phyloP scores from a whole-genome alignment of 2,329 filamentous ascomycete genomes.

The Xylariaceae sp. region DNA sequence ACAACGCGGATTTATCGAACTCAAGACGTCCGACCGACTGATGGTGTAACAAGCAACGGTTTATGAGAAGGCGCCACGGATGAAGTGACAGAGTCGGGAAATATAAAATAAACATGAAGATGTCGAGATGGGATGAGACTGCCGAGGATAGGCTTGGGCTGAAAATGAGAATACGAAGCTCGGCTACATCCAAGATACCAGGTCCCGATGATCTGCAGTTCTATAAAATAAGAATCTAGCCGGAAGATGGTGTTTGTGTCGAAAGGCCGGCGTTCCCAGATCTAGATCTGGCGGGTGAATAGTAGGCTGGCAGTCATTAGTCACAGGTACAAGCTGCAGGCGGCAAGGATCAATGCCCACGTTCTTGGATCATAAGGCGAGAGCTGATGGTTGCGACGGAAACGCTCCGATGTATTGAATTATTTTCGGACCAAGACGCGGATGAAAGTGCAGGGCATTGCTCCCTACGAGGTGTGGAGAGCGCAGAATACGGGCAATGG shows the following conservation, averaged over 20 bases:
- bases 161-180: constrained; percentile 1
- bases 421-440: neutral
- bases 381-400: constrained; percentile 1
- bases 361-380: neutral
- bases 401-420: neutral
- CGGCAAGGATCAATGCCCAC: constrained; percentile 11
- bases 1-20: too few relatives aligned
- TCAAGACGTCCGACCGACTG: neutral
- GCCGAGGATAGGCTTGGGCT: neutral
- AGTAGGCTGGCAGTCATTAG: constrained; percentile 4
- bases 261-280: constrained; percentile 12
- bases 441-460: neutral
- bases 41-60: neutral
- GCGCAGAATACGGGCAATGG: too few relatives aligned
- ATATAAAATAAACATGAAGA: neutral
- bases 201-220: constrained; percentile 4
- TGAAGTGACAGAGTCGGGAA: constrained; percentile 1
- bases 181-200: constrained; percentile 4
- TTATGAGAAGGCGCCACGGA: neutral
- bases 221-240: constrained; percentile 13
- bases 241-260: constrained; percentile 2
- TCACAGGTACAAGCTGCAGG: constrained; percentile 16
- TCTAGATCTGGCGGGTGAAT: constrained; percentile 20
- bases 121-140: constrained; percentile 2
- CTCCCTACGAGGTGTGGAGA: too few relatives aligned